phyloP scores from a whole-genome alignment of 441 rosid genomes.

The Gossypium gossypioides region DNA sequence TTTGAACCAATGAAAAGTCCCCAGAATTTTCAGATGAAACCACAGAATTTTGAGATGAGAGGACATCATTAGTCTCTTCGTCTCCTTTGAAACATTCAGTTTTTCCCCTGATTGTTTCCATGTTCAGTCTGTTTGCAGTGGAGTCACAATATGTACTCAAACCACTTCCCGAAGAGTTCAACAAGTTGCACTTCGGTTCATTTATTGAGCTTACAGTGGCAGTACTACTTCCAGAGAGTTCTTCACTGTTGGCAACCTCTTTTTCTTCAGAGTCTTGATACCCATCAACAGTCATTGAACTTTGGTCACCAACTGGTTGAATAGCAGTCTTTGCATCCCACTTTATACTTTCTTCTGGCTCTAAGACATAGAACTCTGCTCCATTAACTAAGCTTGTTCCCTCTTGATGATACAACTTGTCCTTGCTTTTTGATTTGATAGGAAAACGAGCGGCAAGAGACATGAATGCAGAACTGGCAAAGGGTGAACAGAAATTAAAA shows the following conservation, averaged over 20 bases:
- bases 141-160: constrained; percentile 24
- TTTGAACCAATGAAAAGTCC: constrained; percentile 31
- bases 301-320: constrained; percentile 33
- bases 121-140: constrained; percentile 24
- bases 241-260: constrained; percentile 39
- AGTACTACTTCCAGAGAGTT: constrained; percentile 34
- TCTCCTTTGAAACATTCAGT: constrained; percentile 17
- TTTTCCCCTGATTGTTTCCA: constrained; percentile 18
- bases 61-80: constrained; percentile 16
- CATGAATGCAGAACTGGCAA: constrained; percentile 58
- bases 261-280: constrained; percentile 39
- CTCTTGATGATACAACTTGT: constrained; percentile 23
- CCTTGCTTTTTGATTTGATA: constrained; percentile 17
- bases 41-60: constrained; percentile 52
- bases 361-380: constrained; percentile 32
- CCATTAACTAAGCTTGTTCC: constrained; percentile 28
- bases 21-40: constrained; percentile 44
- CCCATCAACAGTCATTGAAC: constrained; percentile 30
- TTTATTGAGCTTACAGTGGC: constrained; percentile 26
- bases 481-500: constrained; percentile 13
- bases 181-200: constrained; percentile 24
- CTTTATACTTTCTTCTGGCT: constrained; percentile 39
- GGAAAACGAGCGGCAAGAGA: constrained; percentile 52
- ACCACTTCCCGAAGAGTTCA: constrained; percentile 20
- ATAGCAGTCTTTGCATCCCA: constrained; percentile 27